Base-by-base conservation (phyloP, 2,329 filamentous ascomycete genomes). In the Neonectria sp. region DNA sequence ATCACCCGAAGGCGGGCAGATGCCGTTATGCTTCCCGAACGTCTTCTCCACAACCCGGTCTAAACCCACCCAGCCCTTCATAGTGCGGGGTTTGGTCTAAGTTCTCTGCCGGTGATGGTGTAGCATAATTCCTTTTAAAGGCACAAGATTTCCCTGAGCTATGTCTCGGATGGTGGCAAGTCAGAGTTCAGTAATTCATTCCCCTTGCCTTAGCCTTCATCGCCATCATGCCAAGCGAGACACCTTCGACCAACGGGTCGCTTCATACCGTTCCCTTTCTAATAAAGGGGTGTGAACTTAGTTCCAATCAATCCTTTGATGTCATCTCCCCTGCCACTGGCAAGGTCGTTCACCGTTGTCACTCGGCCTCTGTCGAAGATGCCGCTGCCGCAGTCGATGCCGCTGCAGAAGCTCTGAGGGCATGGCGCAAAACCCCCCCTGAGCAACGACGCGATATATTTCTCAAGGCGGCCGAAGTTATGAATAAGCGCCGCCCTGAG, bases 361-460 rank as follows among this genome's bases (percentile, higher is more conserved):
- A 86, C 37, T 89, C 87, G 37, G 89, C 90, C 3, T 82, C 86
- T 43, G 87, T 88, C 53, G 80, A 82, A 3, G 84, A 88, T 69
- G 91, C 91, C 31, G 80, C 87, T 21, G 80, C 82, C 11, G 87
- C 90, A 11, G 80, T 85, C 60, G 72, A 79, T 29, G 80, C 84
- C 6, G 93, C 93, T 1, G 83, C 90, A n/a, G 83, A 84, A 15
- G 93, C 94, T 1, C 91, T 93, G 79, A 87, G 86, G 49, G 81
- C 86, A 65, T 97, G 94, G 94, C 85, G 87, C 49, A 88, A 87
- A 70, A 88, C 88, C 3, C 89, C 88, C 52, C 88, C 90, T 1
- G 76, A 83, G 27, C 77, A 85, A 27, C 91, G 92, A 45, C 90
- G 93, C 40, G 88, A 92, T 70, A 89, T 97, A 70, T 85, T 97